Percentiles rank a stretch among this genome's conserved stretches.
phyloP scores from a whole-genome alignment of 108 stramenopile species.

The Cylindrotheca fusiformis region DNA sequence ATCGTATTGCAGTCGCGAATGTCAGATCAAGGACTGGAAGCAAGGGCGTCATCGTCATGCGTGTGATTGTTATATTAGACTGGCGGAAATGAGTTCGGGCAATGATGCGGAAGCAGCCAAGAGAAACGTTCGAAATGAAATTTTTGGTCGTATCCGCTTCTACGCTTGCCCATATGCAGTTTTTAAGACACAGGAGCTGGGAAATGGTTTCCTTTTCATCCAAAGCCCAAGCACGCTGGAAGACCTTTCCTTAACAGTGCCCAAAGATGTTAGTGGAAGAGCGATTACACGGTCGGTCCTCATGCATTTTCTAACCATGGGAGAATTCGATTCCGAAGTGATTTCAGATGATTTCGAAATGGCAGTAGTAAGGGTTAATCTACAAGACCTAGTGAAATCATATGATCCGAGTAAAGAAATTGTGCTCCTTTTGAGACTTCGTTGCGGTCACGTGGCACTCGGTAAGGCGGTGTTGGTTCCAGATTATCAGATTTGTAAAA shows the following conservation, averaged over 20 bases:
- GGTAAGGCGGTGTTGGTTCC: constrained; percentile 65
- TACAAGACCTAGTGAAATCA: constrained; percentile 52
- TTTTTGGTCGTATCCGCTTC: constrained; percentile 67
- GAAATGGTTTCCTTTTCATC: constrained; percentile 76
- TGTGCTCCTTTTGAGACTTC: constrained; percentile 67
- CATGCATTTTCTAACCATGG: constrained; percentile 79
- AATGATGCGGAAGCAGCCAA: constrained; percentile 44
- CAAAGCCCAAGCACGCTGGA: constrained; percentile 69
- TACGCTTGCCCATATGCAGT: constrained; percentile 85
- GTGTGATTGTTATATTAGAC: constrained; percentile 67
- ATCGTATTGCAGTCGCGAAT: constrained; percentile 68
- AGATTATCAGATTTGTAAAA: constrained; percentile 68
- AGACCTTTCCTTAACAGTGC: constrained; percentile 61
- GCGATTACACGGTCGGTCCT: constrained; percentile 45
- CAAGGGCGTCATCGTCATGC: constrained; percentile 63
- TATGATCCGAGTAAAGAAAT: constrained; percentile 70
- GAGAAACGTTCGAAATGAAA: constrained; percentile 54
- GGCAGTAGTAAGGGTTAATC: constrained; percentile 46
- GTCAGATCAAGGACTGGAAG: constrained; percentile 80
- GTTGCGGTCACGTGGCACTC: constrained; percentile 80
- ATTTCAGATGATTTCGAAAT: constrained; percentile 88
- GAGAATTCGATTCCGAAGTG: constrained; percentile 78
- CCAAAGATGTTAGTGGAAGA: constrained; percentile 28
- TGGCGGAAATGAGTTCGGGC: constrained; percentile 29
- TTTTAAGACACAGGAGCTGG: constrained; percentile 36